Evolutionary conservation across 495 filamentous ascomycete species (phyloP).

Genomic region (Neurospora discreta): DNA sequence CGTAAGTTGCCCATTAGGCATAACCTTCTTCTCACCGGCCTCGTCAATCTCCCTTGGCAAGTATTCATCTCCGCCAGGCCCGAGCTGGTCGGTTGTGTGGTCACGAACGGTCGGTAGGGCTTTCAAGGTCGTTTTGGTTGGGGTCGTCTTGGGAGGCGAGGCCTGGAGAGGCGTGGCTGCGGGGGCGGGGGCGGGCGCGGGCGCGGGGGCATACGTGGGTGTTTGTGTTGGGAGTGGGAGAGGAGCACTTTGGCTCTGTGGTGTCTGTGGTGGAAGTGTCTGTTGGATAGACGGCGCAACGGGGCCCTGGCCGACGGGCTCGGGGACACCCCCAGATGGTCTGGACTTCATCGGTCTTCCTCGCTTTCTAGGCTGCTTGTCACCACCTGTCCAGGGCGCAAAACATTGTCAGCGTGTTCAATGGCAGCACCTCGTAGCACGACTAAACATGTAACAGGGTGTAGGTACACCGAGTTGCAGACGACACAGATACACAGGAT

Average conservation of each 20-base stretch:
- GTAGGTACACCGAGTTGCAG: slow-evolving; percentile 7
- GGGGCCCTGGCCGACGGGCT: slow-evolving; percentile 41
- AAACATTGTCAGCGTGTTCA: slow-evolving; percentile 27
- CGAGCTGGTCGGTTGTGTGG: slow-evolving; percentile 95
- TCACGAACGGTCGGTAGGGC: slow-evolving; percentile 92
- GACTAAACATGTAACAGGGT: slow-evolving; percentile 22
- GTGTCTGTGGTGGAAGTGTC: slow-evolving; percentile 56
- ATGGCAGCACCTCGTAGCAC: slow-evolving; percentile 24
- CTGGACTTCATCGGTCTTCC: slow-evolving; percentile 69
- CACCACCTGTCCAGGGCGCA: slow-evolving; percentile 30
- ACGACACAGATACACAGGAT: slow-evolving; percentile 27
- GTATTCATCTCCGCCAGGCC: slow-evolving; percentile 88
- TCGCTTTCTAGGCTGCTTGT: slow-evolving; percentile 66
- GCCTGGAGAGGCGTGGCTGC: slow-evolving; percentile 50
- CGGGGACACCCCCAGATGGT: slow-evolving; percentile 33
- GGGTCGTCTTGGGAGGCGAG: slow-evolving; percentile 73
- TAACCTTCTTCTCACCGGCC: slow-evolving; percentile 87
- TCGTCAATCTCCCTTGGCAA: slow-evolving; percentile 88
- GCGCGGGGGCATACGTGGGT: slow-evolving; percentile 54
- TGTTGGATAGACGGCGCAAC: slow-evolving; percentile 35
- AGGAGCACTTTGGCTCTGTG: slow-evolving; percentile 60
- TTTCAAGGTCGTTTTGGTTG: slow-evolving; percentile 86
- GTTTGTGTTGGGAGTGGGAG: slow-evolving; percentile 47
- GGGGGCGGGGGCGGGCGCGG: slow-evolving; percentile 21
- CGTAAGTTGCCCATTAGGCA: slow-evolving; percentile 65